A percentile compares a stretch with the other conserved stretches of the same genome.
These are phyloP conservation scores for Haberlea rhodopensis DNA, from an alignment of 257 asterid genomes.

Conservation along the genomic window DNA sequence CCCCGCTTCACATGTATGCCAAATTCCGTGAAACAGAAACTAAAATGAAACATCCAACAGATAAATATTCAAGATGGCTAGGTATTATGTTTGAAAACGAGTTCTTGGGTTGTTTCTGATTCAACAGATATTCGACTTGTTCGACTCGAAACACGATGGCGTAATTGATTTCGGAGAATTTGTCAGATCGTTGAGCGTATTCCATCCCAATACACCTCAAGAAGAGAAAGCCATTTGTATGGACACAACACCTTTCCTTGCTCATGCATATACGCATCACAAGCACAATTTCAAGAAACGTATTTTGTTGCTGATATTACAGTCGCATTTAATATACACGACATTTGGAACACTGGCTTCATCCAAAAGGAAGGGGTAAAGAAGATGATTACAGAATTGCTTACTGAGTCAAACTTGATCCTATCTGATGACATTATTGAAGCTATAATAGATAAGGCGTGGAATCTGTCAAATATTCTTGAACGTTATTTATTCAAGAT, in stretches of 20 bases:
- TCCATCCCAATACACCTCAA: conserved; percentile 58
- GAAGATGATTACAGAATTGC: conserved; percentile 48
- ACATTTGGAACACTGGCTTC: conserved; percentile 42
- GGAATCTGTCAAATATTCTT: background rate
- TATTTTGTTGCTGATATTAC: conserved; percentile 21
- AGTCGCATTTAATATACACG: conserved; percentile 51
- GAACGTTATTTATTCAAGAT: too few relatives aligned
- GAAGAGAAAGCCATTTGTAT: conserved; percentile 41
- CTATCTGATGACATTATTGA: conserved; percentile 36
- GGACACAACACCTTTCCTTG: background rate
- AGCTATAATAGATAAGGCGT: conserved; percentile 40
- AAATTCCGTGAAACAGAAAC: too few relatives aligned
- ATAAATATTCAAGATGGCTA: too few relatives aligned
- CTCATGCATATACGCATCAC: background rate
- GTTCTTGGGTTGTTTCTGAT: background rate
- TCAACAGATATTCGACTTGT: conserved; percentile 34
- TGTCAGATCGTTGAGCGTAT: conserved; percentile 30
- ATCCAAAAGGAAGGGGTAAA: conserved; percentile 53
- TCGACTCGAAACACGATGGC: conserved; percentile 33
- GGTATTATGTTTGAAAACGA: background rate
- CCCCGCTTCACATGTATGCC: too few relatives aligned
- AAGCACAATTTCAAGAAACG: background rate
- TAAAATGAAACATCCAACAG: too few relatives aligned
- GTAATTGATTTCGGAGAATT: conserved; percentile 43
- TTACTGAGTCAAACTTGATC: conserved; percentile 39